phyloP scores from a whole-genome alignment of 2,329 filamentous ascomycete genomes.

The Cladosporium sp. region DNA sequence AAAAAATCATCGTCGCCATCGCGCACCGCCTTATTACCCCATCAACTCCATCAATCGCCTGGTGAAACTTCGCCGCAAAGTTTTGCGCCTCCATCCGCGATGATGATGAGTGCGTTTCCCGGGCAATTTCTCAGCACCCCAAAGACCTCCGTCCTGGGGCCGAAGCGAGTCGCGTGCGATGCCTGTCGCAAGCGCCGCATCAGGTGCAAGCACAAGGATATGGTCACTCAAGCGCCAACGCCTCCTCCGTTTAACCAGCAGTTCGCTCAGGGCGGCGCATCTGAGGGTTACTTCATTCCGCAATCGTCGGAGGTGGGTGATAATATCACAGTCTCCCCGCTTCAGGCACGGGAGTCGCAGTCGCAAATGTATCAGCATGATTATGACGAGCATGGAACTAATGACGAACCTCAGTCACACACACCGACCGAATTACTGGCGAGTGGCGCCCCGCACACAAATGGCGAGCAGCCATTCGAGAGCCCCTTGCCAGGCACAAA shows the following conservation, averaged over 20 bases:
- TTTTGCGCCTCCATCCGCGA: slow-evolving; percentile 18
- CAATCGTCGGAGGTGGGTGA: slow-evolving; percentile 23
- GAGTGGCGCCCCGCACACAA: background rate
- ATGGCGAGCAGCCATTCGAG: slow-evolving; percentile 11
- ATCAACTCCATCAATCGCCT: slow-evolving; percentile 19
- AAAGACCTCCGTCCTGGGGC: slow-evolving; percentile 55
- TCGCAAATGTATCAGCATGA: slow-evolving; percentile 8
- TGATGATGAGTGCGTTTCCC: slow-evolving; percentile 25
- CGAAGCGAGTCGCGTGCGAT: slow-evolving; percentile 58
- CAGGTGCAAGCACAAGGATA: slow-evolving; percentile 59
- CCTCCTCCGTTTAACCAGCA: slow-evolving; percentile 12
- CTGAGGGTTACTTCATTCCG: slow-evolving; percentile 16
- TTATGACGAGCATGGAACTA: slow-evolving; percentile 9
- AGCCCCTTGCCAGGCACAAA: slow-evolving; percentile 27
- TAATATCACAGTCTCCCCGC: slow-evolving; percentile 23
- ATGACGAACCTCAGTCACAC: slow-evolving; percentile 11
- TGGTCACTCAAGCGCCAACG: slow-evolving; percentile 32
- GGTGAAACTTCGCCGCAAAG: slow-evolving; percentile 13
- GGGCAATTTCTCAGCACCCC: slow-evolving; percentile 43
- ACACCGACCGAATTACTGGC: slow-evolving; percentile 6
- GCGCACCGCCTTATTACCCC: slow-evolving; percentile 24
- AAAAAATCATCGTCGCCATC: slow-evolving; percentile 30
- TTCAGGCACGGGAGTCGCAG: slow-evolving; percentile 8
- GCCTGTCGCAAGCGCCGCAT: slow-evolving; percentile 58
- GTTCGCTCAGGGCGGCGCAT: slow-evolving; percentile 12